Evolutionary conservation across 2,329 filamentous ascomycete species (phyloP).

Genomic region (Fusarium odoratissimum): DNA sequence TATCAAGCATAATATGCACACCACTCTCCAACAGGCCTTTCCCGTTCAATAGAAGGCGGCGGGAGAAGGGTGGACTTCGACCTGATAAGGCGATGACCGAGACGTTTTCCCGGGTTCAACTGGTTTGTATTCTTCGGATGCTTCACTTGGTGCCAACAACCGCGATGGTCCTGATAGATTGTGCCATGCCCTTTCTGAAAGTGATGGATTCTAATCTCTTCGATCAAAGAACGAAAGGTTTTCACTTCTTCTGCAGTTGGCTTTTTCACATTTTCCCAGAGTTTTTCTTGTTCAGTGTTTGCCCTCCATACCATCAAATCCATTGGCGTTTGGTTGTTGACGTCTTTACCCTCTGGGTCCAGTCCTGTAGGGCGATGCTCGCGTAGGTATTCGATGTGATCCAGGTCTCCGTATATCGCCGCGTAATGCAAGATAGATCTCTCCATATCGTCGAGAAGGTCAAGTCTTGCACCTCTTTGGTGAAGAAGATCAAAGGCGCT

Average conservation of each 20-base stretch:
- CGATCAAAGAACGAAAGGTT: rapidly evolving
- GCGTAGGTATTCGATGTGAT: not conserved
- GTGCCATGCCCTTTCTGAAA: not conserved
- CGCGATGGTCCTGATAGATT: not conserved
- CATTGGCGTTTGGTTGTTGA: rapidly evolving
- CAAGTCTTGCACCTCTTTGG: not conserved
- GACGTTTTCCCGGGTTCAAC: rapidly evolving
- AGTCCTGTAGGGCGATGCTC: not conserved
- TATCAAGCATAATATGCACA: rapidly evolving
- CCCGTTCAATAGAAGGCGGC: not conserved
- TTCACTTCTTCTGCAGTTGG: rapidly evolving
- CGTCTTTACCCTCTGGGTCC: not conserved
- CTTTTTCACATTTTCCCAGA: not conserved
- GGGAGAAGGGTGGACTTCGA: rapidly evolving
- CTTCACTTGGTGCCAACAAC: not conserved
- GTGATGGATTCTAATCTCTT: not conserved
- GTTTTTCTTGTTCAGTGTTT: rapidly evolving
- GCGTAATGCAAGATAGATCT: not conserved
- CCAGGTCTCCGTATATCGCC: not conserved
- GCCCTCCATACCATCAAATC: not conserved
- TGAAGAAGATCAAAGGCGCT: not conserved
- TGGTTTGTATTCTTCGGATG: too few relatives aligned
- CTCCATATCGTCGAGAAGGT: rapidly evolving
- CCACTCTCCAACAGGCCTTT: not conserved
- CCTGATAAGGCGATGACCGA: not conserved